A percentile compares a stretch with the other conserved stretches of the same genome.
Conservation (phyloP, 2,329 filamentous ascomycete genomes). For the Stagonosporopsis cucurbitacearum region DNA sequence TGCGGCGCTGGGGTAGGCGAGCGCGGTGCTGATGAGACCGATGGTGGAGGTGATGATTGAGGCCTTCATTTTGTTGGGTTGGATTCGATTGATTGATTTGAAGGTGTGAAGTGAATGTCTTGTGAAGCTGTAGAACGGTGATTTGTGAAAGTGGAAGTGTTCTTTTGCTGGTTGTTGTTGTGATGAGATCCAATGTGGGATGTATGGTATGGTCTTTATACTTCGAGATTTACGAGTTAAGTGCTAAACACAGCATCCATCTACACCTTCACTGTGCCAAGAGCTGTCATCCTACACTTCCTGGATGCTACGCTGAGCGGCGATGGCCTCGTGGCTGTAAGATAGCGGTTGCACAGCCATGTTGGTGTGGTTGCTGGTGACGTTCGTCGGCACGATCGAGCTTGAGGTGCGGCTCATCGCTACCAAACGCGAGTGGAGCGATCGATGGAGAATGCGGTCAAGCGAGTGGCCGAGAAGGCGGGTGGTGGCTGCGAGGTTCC, state of each 20-base stretch:
- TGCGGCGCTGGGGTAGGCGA: constrained; percentile 23
- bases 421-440: neutral
- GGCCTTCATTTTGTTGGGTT: constrained; percentile 27
- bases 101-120: constrained; percentile 8
- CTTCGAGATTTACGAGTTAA: neutral
- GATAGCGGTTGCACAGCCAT: constrained; percentile 7
- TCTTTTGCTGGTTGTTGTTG: constrained; percentile 19
- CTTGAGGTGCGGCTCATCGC: neutral
- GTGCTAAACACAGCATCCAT: neutral
- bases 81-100: neutral
- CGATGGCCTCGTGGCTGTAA: neutral
- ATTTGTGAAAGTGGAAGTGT: constrained; percentile 10
- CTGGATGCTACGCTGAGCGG: constrained; percentile 7
- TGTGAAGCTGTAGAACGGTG: constrained; percentile 4
- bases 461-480: neutral
- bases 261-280: neutral
- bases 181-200: constrained; percentile 7
- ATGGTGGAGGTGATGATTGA: constrained; percentile 22
- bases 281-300: neutral
- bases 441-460: neutral
- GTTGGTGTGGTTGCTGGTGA: neutral
- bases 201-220: neutral
- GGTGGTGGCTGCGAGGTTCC: constrained; percentile 8
- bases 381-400: neutral
- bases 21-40: constrained; percentile 18